Conservation (phyloP, 129 eudicot species). For the Deinandra increscens region DNA sequence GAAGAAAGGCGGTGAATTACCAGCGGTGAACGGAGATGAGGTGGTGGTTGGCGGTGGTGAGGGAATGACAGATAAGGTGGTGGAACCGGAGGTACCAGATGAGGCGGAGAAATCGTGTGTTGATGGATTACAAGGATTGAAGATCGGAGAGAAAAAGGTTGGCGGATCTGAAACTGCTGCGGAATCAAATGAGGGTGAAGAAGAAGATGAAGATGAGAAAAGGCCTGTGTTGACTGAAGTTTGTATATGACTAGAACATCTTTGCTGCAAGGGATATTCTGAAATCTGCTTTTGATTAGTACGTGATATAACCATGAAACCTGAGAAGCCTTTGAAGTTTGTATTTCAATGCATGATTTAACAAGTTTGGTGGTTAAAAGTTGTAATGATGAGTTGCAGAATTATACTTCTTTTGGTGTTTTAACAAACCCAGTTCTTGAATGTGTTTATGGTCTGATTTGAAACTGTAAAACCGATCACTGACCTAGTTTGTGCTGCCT, state of each 20-base stretch:
- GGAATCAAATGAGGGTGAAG: constrained; percentile 30
- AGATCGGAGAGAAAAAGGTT: constrained; percentile 49
- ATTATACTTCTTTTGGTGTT: not conserved
- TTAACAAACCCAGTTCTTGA: too few relatives aligned
- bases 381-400: not conserved
- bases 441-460: too few relatives aligned
- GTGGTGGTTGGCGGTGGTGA: constrained; percentile 38
- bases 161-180: constrained; percentile 9
- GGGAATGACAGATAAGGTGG: constrained; percentile 45
- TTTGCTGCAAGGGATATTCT: too few relatives aligned
- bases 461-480: too few relatives aligned
- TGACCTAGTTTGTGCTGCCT: too few relatives aligned
- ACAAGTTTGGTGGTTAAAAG: not conserved
- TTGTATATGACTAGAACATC: constrained; percentile 31
- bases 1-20: constrained; percentile 53
- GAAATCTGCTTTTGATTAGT: not conserved
- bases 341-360: not conserved
- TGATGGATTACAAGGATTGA: constrained; percentile 60
- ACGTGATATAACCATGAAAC: constrained; percentile 8
- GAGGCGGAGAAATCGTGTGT: constrained; percentile 50
- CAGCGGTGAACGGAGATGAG: constrained; percentile 44
- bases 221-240: constrained; percentile 55
- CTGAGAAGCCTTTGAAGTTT: constrained; percentile 2
- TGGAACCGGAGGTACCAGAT: constrained; percentile 39
- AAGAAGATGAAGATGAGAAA: constrained; percentile 32